phyloP scores from a whole-genome alignment of 345 rosid genomes.

The Salix dunnii region DNA sequence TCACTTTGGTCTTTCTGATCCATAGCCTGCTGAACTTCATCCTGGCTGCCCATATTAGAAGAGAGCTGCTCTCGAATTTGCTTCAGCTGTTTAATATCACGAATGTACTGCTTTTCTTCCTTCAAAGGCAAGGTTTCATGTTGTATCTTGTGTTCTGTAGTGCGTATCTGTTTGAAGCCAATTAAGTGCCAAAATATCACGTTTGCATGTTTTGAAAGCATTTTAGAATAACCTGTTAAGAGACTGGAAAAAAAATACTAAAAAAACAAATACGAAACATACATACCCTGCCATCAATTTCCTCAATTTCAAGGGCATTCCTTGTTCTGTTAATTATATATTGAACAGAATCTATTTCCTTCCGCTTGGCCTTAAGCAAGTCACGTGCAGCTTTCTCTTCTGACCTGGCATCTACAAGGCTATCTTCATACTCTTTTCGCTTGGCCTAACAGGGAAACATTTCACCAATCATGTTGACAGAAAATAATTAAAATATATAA shows the following conservation, averaged over 20 bases:
- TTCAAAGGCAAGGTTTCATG: conserved; percentile 66
- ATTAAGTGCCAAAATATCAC: conserved; percentile 9
- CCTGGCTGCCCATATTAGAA: conserved; percentile 51
- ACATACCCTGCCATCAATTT: conserved; percentile 60
- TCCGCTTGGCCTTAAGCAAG: conserved; percentile 51
- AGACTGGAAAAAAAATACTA: not conserved
- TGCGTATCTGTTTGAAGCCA: conserved; percentile 47
- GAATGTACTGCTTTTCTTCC: conserved; percentile 71
- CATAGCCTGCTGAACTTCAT: conserved; percentile 55
- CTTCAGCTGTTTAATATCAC: conserved; percentile 65
- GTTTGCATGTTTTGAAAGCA: conserved; percentile 4
- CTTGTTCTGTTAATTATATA: conserved; percentile 46
- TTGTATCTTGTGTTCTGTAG: conserved; percentile 61
- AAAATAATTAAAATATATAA: not conserved
- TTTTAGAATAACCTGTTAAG: not conserved
- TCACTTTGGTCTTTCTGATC: conserved; percentile 62
- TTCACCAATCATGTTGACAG: conserved; percentile 18
- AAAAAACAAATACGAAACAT: not conserved
- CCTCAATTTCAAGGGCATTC: conserved; percentile 49
- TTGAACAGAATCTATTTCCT: conserved; percentile 65
- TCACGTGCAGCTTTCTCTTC: conserved; percentile 63
- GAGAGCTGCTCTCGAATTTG: conserved; percentile 53
- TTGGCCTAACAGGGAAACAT: conserved; percentile 37
- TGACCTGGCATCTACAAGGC: conserved; percentile 39
- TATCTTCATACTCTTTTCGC: conserved; percentile 38